Percentiles rank a stretch among this genome's conserved stretches.
phyloP scores from a whole-genome alignment of 768 basidiomycete species.

The Naganishia friedmannii region DNA sequence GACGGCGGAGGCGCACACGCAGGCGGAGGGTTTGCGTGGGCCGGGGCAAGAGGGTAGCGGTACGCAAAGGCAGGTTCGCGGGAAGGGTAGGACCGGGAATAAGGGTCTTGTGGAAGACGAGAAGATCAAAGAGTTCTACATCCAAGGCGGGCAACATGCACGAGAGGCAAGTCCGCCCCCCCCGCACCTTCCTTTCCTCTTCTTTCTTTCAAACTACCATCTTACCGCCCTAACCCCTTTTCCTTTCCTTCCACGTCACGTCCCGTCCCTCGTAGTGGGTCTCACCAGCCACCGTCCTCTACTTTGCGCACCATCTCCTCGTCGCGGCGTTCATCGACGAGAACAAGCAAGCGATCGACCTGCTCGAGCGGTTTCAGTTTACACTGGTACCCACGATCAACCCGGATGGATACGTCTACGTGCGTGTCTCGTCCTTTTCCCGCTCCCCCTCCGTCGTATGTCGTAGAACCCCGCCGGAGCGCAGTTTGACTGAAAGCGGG shows the following conservation, averaged over 20 bases:
- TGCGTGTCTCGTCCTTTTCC: slow-evolving; percentile 18
- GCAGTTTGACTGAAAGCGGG: neutral
- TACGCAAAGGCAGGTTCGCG: slow-evolving; percentile 6
- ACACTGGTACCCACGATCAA: slow-evolving; percentile 50
- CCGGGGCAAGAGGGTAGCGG: slow-evolving; percentile 24
- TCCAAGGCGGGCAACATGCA: slow-evolving; percentile 72
- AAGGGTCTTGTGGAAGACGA: slow-evolving; percentile 26
- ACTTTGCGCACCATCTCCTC: slow-evolving; percentile 69
- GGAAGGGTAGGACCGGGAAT: slow-evolving; percentile 35
- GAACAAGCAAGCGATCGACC: slow-evolving; percentile 54
- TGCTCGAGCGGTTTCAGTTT: slow-evolving; percentile 59
- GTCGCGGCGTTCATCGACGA: slow-evolving; percentile 55
- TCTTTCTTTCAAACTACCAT: slow-evolving; percentile 8
- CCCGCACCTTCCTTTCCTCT: slow-evolving; percentile 1
- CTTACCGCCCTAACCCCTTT: neutral
- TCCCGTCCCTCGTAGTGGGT: slow-evolving; percentile 63
- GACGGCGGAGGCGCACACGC: neutral
- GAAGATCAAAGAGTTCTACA: slow-evolving; percentile 59
- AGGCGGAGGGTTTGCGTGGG: slow-evolving; percentile 12
- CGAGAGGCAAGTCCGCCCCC: slow-evolving; percentile 65
- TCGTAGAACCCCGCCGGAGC: too few relatives aligned
- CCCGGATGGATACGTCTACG: slow-evolving; percentile 53
- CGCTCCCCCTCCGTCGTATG: too few relatives aligned
- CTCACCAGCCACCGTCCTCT: slow-evolving; percentile 68
- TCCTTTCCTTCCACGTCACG: too few relatives aligned